Evolutionary conservation across 352 stramenopile species (phyloP).

Genomic region (Phytophthora vignae): DNA sequence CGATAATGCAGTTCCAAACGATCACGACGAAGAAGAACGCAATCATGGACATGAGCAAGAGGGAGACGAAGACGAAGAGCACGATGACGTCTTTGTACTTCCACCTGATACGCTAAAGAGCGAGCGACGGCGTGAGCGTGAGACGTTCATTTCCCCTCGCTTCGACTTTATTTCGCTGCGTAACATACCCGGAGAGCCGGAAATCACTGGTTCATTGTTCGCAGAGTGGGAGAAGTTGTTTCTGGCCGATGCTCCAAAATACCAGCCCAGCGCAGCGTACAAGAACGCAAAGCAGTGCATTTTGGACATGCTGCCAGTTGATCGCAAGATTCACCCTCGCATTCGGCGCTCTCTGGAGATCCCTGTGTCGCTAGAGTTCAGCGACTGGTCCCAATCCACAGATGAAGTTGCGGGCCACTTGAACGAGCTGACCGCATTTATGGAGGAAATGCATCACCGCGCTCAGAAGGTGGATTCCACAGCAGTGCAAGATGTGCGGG

Average conservation of each 20-base stretch:
- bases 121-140: neutral
- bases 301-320: constrained; percentile 12
- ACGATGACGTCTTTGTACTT: constrained; percentile 16
- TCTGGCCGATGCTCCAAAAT: constrained; percentile 7
- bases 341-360: constrained; percentile 15
- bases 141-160: constrained; percentile 12
- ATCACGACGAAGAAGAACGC: neutral
- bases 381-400: constrained; percentile 5
- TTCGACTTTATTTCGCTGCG: constrained; percentile 22
- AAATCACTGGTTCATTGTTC: neutral
- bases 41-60: neutral
- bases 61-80: constrained; percentile 5
- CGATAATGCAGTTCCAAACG: neutral
- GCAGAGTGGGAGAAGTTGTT: constrained; percentile 13
- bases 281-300: constrained; percentile 11
- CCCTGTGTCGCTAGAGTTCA: constrained; percentile 18
- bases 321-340: neutral
- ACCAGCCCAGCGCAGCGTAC: constrained; percentile 14
- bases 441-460: constrained; percentile 3
- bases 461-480: neutral
- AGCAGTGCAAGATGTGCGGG: neutral
- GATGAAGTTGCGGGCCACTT: constrained; percentile 16
- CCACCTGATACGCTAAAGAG: constrained; percentile 7
- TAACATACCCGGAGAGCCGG: neutral
- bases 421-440: constrained; percentile 4